Conservation (phyloP, 2,329 filamentous ascomycete species). For the Colletotrichum sp. region DNA sequence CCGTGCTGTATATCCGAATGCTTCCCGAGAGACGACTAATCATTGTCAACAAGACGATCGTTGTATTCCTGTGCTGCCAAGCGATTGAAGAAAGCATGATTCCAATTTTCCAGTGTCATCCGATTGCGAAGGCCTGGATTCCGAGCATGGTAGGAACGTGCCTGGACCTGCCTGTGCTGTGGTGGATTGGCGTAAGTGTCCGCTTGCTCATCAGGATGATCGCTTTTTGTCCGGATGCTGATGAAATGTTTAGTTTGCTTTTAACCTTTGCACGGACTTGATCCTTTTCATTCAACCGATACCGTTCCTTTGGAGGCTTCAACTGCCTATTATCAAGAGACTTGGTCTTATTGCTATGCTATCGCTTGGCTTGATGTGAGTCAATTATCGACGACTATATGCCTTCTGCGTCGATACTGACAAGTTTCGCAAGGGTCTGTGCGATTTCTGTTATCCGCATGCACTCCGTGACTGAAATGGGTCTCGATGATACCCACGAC, state of each 20-base stretch:
- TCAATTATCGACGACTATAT: not conserved
- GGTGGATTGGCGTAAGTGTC: slow-evolving; percentile 35
- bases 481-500: slow-evolving; percentile 26
- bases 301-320: slow-evolving; percentile 36
- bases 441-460: slow-evolving; percentile 29
- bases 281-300: slow-evolving; percentile 41
- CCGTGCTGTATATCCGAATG: slow-evolving; percentile 35
- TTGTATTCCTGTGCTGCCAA: slow-evolving; percentile 31
- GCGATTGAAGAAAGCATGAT: slow-evolving; percentile 33
- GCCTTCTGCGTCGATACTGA: not conserved
- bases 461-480: slow-evolving; percentile 25
- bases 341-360: slow-evolving; percentile 28
- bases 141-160: slow-evolving; percentile 27
- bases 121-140: slow-evolving; percentile 30
- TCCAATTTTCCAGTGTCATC: slow-evolving; percentile 31
- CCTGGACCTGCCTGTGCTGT: slow-evolving; percentile 32
- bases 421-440: slow-evolving; percentile 17
- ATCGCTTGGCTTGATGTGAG: slow-evolving; percentile 27
- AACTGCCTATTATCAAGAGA: slow-evolving; percentile 31
- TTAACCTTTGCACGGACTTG: slow-evolving; percentile 40
- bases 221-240: not conserved
- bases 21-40: slow-evolving; percentile 27
- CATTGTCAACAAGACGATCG: slow-evolving; percentile 31
- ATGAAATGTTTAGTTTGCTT: slow-evolving; percentile 24
- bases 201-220: not conserved